Evolutionary conservation across 2,329 filamentous ascomycete species (phyloP).

Genomic region (Clarireedia hainanense): DNA sequence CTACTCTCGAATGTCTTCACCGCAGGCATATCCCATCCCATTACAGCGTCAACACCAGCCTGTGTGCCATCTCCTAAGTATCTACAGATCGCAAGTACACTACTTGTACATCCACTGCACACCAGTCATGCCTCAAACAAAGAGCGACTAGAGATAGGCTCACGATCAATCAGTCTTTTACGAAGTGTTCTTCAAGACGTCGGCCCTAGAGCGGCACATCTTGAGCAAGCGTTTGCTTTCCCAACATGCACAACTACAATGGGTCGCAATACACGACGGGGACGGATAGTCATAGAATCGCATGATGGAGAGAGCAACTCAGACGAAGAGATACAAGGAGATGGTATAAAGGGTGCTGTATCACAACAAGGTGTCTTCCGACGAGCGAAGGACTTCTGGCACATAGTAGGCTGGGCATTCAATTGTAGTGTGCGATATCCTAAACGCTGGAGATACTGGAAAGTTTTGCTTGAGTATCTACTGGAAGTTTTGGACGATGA

Average conservation of each 20-base stretch:
- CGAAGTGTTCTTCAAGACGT: conserved; percentile 56
- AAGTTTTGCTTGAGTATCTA: conserved; percentile 71
- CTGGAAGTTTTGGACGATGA: conserved; percentile 70
- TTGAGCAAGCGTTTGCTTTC: conserved; percentile 69
- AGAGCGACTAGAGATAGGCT: conserved; percentile 53
- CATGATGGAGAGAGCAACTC: conserved; percentile 35
- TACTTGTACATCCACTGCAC: conserved; percentile 72
- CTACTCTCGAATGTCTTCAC: conserved; percentile 58
- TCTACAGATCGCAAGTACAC: conserved; percentile 68
- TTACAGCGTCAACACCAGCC: conserved; percentile 36
- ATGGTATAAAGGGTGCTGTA: conserved; percentile 47
- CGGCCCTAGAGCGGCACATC: conserved; percentile 61
- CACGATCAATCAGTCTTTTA: conserved; percentile 62
- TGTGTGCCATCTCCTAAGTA: conserved; percentile 64
- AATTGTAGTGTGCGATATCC: conserved; percentile 73
- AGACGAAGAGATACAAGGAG: conserved; percentile 33
- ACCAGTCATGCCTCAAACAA: conserved; percentile 63
- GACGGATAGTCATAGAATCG: conserved; percentile 21
- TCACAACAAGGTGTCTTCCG: conserved; percentile 63
- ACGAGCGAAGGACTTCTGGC: conserved; percentile 83
- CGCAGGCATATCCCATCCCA: conserved; percentile 37
- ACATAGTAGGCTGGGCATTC: conserved; percentile 82
- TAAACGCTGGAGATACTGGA: conserved; percentile 75
- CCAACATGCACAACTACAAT: conserved; percentile 22
- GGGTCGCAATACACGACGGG: conserved; percentile 21